These are phyloP conservation scores for Zygoascus meyerae DNA, from an alignment of 1,139 yeast species.

Conservation along the genomic window DNA sequence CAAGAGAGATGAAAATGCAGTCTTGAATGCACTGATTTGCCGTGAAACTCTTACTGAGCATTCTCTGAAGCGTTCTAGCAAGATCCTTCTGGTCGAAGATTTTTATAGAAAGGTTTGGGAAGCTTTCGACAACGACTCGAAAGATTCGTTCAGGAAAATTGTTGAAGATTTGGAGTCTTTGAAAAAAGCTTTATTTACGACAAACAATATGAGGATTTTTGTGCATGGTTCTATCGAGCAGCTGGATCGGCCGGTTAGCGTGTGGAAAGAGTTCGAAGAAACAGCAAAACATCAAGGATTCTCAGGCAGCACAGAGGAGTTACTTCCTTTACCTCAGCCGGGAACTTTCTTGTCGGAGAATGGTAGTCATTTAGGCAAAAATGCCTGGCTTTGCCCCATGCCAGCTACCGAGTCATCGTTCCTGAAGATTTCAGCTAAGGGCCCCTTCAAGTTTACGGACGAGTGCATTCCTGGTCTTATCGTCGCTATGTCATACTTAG, in stretches of 20 bases:
- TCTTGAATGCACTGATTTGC: conserved; percentile 59
- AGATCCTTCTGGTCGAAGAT: conserved; percentile 56
- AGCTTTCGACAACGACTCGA: conserved; percentile 36
- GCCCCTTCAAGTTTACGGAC: conserved; percentile 59
- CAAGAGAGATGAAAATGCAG: conserved; percentile 71
- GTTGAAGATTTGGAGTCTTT: conserved; percentile 51
- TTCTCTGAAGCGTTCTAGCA: conserved; percentile 64
- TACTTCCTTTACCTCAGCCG: conserved; percentile 47
- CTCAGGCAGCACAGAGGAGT: not conserved
- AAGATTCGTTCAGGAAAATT: conserved; percentile 37
- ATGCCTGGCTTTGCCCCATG: conserved; percentile 62
- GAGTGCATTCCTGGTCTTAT: conserved; percentile 67
- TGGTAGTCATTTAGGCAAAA: conserved; percentile 49
- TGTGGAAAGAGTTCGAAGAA: conserved; percentile 45
- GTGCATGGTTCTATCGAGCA: conserved; percentile 61
- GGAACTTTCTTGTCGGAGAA: conserved; percentile 48
- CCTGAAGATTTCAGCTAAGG: conserved; percentile 53
- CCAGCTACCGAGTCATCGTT: conserved; percentile 90
- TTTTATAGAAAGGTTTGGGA: conserved; percentile 44
- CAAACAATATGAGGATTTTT: conserved; percentile 60
- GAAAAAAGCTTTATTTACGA: conserved; percentile 50
- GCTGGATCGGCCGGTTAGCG: conserved; percentile 49
- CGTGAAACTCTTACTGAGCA: conserved; percentile 50
- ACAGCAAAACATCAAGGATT: conserved; percentile 5
- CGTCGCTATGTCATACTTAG: conserved; percentile 69